Percentiles rank a stretch among this genome's conserved stretches.
Evolutionary conservation across 163 green algal species (phyloP).

Genomic region (Volvox carteri): DNA sequence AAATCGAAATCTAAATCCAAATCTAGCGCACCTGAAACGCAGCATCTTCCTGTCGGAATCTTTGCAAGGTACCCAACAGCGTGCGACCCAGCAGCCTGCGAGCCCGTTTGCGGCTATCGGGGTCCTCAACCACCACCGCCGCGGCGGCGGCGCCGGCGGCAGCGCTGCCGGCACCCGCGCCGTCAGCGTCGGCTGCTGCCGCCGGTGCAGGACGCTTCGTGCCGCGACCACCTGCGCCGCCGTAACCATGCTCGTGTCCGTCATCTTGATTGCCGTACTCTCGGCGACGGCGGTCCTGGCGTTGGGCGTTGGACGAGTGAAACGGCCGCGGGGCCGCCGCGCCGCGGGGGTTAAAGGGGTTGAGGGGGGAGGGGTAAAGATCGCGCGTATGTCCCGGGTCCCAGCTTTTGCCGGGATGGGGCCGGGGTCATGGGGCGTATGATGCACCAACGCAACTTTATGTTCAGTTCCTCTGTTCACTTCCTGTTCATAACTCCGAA

Average conservation of each 20-base stretch:
- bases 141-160: not conserved
- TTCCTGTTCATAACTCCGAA: no score
- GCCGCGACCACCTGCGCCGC: not conserved
- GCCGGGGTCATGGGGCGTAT: no score
- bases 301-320: no score
- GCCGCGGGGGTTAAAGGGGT: no score
- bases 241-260: not conserved
- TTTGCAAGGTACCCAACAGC: conserved; percentile 78
- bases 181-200: no score
- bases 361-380: no score
- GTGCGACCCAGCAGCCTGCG: conserved; percentile 74
- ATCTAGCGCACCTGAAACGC: conserved; percentile 59
- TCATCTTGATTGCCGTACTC: not conserved
- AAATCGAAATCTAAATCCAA: no score
- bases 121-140: conserved; percentile 53
- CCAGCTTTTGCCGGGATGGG: no score
- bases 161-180: not conserved
- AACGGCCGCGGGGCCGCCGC: no score
- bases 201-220: not conserved
- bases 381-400: no score
- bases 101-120: conserved; percentile 69
- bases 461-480: no score
- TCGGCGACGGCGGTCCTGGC: not conserved
- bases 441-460: no score
- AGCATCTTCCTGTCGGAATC: conserved; percentile 76